phyloP scores from a whole-genome alignment of 2,329 filamentous ascomycete species.

The Magnaporthales sp. region DNA sequence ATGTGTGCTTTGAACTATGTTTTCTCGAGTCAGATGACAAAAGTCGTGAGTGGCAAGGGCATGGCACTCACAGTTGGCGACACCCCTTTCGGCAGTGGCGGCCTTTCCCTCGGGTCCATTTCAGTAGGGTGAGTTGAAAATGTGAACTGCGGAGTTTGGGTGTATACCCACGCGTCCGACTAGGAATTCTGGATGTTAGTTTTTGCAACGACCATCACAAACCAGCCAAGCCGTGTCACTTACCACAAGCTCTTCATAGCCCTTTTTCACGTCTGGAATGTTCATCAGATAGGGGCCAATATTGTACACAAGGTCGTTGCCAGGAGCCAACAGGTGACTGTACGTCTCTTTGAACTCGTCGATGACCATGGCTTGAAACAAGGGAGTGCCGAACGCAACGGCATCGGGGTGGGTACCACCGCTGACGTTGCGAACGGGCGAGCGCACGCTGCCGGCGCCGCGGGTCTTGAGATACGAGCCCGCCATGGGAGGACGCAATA shows the following conservation, averaged over 20 bases:
- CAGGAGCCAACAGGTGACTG: neutral
- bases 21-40: neutral
- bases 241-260: conserved; percentile 51
- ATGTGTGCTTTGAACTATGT: conserved; percentile 23
- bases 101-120: conserved; percentile 48
- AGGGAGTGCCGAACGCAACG: neutral
- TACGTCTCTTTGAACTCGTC: conserved; percentile 1
- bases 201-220: neutral
- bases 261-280: conserved; percentile 47
- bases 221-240: neutral
- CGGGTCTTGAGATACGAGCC: conserved; percentile 68
- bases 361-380: conserved; percentile 41
- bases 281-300: neutral
- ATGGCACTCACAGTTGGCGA: conserved; percentile 30
- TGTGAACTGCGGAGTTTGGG: conserved; percentile 77
- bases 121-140: conserved; percentile 55
- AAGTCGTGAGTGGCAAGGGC: neutral
- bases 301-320: neutral
- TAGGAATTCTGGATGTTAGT: conserved; percentile 16
- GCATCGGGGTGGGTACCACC: conserved; percentile 3
- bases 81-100: conserved; percentile 37
- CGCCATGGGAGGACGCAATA: conserved; percentile 66
- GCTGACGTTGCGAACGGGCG: conserved; percentile 71
- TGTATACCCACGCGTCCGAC: conserved; percentile 69
- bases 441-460: conserved; percentile 87